Evolutionary conservation across 2,329 filamentous ascomycete genomes (phyloP), one percentile per base, ranked within the genome.

Genomic region (Mariannaea elegans): DNA sequence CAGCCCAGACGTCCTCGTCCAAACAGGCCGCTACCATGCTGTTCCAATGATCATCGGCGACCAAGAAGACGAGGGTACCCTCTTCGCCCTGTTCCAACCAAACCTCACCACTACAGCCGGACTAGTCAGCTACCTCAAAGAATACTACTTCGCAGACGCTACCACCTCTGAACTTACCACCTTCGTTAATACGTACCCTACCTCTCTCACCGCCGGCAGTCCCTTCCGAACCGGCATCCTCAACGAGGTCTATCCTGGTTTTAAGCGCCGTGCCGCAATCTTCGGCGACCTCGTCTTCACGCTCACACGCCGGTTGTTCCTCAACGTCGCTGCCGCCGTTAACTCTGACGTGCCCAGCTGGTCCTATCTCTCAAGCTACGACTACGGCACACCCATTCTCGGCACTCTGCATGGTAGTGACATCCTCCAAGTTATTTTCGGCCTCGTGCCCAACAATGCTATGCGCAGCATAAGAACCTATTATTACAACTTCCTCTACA

Each of bases 51-150:
- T 84, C 64, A 83, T 90, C 36, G 90, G 91, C 39, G 84, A 92
- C 70, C 90, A 93, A 74, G 90, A 94, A 78, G 91, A 94, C 70
- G 91, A 94, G 74, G 90, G 91, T 16, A 93, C 91, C 0, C 75
- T 94, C 2, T 93, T 94, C 71, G 81, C 87, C 5, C 79, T 94
- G 31, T 88, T 89, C 73, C 89, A 91, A 64, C 71, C 75, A 29
- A 92, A 93, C 72, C 77, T 94, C 49, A 90, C 85, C 9, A 89
- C 82, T 1, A 86, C 82, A 0, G 76, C 76, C 1, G 75, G 86
- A 6, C 66, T 94, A 0, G 81, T 87, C 31, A 76, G 82, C 16
- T 94, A 94, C 69, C 75, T 95, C 19, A 69, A 76, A 2, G 71
- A 75, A 1, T 65, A 85, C 49, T 90, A 86, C 78, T 93, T 92